Evolutionary conservation across 2,329 filamentous ascomycete genomes (phyloP), one percentile per base, ranked within the genome.

Genomic region (Trichothecium roseum): DNA sequence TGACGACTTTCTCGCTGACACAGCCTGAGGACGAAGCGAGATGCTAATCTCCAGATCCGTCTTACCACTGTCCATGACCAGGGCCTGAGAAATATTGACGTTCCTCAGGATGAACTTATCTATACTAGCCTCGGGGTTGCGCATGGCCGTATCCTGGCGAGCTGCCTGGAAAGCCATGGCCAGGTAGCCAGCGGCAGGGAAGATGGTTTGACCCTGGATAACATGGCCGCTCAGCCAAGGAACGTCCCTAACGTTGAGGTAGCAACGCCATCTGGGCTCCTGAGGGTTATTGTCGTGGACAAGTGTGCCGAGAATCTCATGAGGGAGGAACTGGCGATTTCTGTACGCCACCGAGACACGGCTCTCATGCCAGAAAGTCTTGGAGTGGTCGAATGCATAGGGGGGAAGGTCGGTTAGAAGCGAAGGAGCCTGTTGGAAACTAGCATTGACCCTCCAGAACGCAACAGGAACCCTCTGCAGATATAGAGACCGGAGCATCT

Each of bases 151-250:
- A 12, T 41, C 33, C 18, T 47, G 46, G 4, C 42, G 40, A 6
- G 47, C 31, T 12, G 54, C 57, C 40, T 61, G 56, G 4, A 45
- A 43, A 14, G 47, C 52, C 50, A 57, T 55, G n/a, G 46, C 37
- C 4, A 58, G 39, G 34, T 56, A 59, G 10, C 48, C 56, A 2
- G 56, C 50, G 7, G 38, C 49, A 3, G 57, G 56, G 34, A 55
- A 59, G 1, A 60, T 41, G 8, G 52, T 36, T 6, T 45, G 39
- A 1, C 42, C 43, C 14, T 48, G 41, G 9, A 59, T 43, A 4
- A 39, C 38, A 29, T 61, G 57, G n/a, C 53, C 50, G 2, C 37
- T 32, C 6, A 60, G 26, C 57, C 56, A 60, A 3, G 52, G 49
- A 1, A 51, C 32, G 31, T 54, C 46, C 2, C 46, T 43, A 3